Evolutionary conservation across 1,284 basidiomycete genomes (phyloP).

Genomic region (Ganoderma leucocontextum): DNA sequence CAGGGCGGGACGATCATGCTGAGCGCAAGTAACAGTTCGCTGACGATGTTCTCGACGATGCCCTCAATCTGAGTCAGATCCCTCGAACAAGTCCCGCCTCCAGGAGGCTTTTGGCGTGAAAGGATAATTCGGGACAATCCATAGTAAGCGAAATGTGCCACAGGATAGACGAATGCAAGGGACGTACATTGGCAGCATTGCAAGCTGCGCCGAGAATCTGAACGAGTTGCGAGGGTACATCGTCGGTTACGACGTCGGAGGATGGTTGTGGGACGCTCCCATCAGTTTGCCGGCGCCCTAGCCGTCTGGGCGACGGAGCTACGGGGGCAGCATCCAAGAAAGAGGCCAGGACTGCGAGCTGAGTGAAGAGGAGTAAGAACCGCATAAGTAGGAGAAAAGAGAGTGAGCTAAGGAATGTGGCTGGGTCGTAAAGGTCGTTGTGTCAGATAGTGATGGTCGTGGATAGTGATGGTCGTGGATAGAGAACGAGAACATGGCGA

Average conservation of each 20-base stretch:
- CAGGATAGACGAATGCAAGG: background rate
- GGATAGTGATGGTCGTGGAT: conserved; percentile 15
- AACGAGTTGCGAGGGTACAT: background rate
- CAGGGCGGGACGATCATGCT: background rate
- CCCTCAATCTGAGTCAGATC: background rate
- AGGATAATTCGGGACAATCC: background rate
- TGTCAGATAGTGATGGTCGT: background rate
- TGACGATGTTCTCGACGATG: background rate
- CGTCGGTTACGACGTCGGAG: background rate
- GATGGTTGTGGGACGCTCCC: background rate
- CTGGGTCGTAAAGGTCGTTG: conserved; percentile 4
- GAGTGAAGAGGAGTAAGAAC: conserved; percentile 19
- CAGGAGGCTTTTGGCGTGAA: background rate
- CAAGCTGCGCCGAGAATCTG: background rate
- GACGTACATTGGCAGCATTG: background rate
- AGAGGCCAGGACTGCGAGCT: conserved; percentile 6
- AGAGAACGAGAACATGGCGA: conserved; percentile 3
- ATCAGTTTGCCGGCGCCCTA: background rate
- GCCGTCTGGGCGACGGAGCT: background rate
- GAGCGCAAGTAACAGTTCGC: background rate
- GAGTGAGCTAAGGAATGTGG: conserved; percentile 10
- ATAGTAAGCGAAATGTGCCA: background rate
- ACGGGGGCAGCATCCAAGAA: conserved; percentile 7
- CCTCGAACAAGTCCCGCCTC: background rate
- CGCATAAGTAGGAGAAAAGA: conserved; percentile 17